These are phyloP conservation scores for Durusdinium trenchii DNA, from an alignment of 73 alveolate genomes.

Conservation along the genomic window DNA sequence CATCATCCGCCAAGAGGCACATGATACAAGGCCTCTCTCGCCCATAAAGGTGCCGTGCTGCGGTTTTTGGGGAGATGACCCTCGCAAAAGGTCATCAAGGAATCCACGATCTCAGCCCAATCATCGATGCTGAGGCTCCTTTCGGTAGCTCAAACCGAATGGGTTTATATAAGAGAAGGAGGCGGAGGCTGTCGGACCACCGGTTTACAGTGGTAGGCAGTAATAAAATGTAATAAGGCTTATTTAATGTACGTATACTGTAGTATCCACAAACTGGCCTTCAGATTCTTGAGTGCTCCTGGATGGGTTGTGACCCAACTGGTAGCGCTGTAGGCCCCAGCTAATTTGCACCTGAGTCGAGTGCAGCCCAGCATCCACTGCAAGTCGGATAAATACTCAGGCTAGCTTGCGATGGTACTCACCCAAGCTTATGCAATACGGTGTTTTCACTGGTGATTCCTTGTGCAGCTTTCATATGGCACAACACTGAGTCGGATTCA, in stretches of 20 bases:
- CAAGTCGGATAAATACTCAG: too few species aligned
- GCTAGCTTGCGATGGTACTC: neutral
- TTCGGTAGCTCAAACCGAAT: neutral
- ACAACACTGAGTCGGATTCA: neutral
- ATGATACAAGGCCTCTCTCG: constrained; percentile 43
- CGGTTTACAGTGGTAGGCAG: neutral
- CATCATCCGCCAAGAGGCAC: constrained; percentile 9
- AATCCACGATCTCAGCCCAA: constrained; percentile 72
- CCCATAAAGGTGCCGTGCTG: constrained; percentile 19
- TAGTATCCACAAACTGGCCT: too few species aligned
- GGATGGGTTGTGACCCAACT: constrained; percentile 22
- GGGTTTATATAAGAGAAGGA: neutral
- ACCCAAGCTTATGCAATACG: neutral
- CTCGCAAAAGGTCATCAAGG: constrained; percentile 43
- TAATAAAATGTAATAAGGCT: neutral
- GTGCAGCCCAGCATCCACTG: too few species aligned
- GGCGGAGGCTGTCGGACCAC: neutral
- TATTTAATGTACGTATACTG: neutral
- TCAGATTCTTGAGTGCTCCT: neutral
- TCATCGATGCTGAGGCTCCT: constrained; percentile 85
- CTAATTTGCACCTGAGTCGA: constrained; percentile 46
- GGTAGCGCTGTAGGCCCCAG: constrained; percentile 88
- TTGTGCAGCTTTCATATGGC: neutral
- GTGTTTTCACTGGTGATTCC: neutral
- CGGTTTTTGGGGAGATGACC: constrained; percentile 25